A percentile compares a stretch with the other conserved stretches of the same genome.
These are phyloP conservation scores for Plasmodium yoelii DNA, from an alignment of 169 alveolate genomes.

Conservation along the genomic window DNA sequence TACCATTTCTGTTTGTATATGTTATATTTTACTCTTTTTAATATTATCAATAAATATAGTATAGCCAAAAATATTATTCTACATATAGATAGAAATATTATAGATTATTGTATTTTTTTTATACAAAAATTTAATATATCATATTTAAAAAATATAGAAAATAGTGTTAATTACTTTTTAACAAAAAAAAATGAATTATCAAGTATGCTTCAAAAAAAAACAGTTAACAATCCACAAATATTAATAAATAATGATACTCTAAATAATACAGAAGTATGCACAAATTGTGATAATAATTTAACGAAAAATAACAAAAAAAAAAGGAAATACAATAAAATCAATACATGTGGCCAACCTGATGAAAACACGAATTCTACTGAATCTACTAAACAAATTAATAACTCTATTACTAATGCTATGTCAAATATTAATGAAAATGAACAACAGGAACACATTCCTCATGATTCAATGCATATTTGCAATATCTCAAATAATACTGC, in stretches of 20 bases:
- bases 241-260: neutral
- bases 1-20: constrained; percentile 73
- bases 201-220: neutral
- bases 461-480: neutral
- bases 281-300: neutral
- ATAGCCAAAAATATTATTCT: constrained; percentile 70
- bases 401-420: no score
- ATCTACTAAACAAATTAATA: neutral
- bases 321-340: constrained; percentile 54
- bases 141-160: constrained; percentile 43
- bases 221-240: neutral
- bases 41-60: constrained; percentile 50
- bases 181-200: constrained; percentile 1
- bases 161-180: constrained; percentile 37
- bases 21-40: constrained; percentile 64
- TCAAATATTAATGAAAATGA: no score
- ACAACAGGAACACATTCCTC: neutral
- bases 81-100: constrained; percentile 74
- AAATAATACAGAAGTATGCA: neutral
- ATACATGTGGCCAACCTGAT: neutral
- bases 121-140: constrained; percentile 67
- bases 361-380: neutral
- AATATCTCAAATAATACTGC: neutral
- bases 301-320: constrained; percentile 50
- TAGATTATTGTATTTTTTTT: constrained; percentile 74